phyloP scores from a whole-genome alignment of 2,329 filamentous ascomycete species.

The Colletotrichum spaethianum region DNA sequence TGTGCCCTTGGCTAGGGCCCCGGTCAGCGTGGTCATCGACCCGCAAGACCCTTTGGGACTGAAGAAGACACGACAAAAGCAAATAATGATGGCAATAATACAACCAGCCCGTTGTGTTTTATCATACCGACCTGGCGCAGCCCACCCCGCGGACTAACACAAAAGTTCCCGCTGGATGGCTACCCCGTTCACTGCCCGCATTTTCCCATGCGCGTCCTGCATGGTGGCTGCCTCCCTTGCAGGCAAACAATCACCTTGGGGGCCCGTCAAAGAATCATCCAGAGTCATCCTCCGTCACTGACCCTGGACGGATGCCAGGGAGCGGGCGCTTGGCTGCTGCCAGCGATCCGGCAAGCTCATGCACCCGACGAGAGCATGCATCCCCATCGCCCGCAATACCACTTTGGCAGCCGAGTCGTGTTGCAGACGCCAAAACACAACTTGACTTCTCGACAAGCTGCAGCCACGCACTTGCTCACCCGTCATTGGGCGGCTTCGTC shows the following conservation, averaged over 20 bases:
- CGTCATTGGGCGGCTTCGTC: background rate
- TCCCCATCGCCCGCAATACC: constrained; percentile 11
- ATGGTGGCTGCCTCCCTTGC: constrained; percentile 17
- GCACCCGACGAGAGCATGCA: constrained; percentile 24
- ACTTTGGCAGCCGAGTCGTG: background rate
- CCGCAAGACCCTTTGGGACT: constrained; percentile 23
- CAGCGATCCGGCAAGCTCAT: constrained; percentile 35
- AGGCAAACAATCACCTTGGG: background rate
- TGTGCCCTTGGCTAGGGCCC: constrained; percentile 8
- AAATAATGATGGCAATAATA: background rate
- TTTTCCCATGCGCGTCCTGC: constrained; percentile 9
- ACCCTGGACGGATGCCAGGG: background rate
- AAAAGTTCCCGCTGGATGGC: constrained; percentile 10
- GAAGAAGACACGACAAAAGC: constrained; percentile 28
- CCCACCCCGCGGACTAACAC: constrained; percentile 3
- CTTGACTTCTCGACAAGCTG: constrained; percentile 15
- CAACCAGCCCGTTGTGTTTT: constrained; percentile 2
- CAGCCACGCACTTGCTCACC: constrained; percentile 13
- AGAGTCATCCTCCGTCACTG: too few species aligned
- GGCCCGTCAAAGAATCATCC: background rate
- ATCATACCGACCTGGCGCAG: constrained; percentile 10
- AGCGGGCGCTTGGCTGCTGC: background rate
- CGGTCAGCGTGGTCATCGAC: background rate
- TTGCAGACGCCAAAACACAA: constrained; percentile 28
- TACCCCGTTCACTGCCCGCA: constrained; percentile 15